These are phyloP conservation scores for Metschnikowia dekortorum DNA, from an alignment of 805 yeast genomes.

Conservation along the genomic window DNA sequence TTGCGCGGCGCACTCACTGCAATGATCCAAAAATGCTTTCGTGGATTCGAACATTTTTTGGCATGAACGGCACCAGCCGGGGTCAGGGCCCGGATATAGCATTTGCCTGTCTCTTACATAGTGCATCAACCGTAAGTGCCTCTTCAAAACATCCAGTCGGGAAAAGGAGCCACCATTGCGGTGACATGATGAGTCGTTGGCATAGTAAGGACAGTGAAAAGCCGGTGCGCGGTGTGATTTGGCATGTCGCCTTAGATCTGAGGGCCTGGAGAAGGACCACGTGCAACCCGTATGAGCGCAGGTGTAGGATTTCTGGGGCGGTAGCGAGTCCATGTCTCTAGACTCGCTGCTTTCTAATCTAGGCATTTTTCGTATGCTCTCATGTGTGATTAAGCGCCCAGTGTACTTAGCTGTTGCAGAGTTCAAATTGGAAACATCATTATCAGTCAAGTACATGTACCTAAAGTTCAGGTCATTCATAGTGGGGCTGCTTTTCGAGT, in stretches of 20 bases:
- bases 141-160: slow-evolving; percentile 67
- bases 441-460: slow-evolving; percentile 2
- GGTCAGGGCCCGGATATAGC: slow-evolving; percentile 32
- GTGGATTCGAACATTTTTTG: slow-evolving; percentile 50
- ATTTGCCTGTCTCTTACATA: slow-evolving; percentile 47
- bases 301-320: slow-evolving; percentile 28
- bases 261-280: slow-evolving; percentile 68
- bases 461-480: neutral
- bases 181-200: slow-evolving; percentile 65
- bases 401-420: neutral
- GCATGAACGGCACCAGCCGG: slow-evolving; percentile 69
- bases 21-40: slow-evolving; percentile 59
- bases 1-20: slow-evolving; percentile 52
- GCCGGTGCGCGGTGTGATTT: slow-evolving; percentile 64
- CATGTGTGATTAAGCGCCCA: neutral
- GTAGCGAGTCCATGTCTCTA: neutral
- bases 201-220: slow-evolving; percentile 72
- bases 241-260: slow-evolving; percentile 64
- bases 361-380: neutral
- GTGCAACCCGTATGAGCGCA: slow-evolving; percentile 46
- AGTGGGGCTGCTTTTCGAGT: neutral
- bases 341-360: neutral
- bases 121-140: slow-evolving; percentile 70
- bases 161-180: slow-evolving; percentile 73
- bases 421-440: neutral